Evolutionary conservation across 176 grass and related monocot genomes (phyloP).

Genomic region (Chrysopogon serrulatus): DNA sequence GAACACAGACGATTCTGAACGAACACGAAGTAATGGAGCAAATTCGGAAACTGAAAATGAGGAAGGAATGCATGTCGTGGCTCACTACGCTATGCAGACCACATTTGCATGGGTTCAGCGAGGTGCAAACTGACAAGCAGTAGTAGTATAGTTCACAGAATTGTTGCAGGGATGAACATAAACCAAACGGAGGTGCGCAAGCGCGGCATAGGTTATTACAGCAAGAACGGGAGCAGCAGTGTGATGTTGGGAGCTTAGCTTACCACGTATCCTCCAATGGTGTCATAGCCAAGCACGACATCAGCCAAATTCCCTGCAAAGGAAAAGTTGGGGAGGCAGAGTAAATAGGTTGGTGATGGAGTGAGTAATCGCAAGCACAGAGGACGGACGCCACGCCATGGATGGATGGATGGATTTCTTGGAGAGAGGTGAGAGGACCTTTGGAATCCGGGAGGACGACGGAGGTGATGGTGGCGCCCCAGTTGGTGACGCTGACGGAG

Average conservation of each 20-base stretch:
- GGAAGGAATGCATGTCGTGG: not conserved
- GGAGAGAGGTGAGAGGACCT: constrained; percentile 24
- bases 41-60: not conserved
- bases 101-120: not conserved
- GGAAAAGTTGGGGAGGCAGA: not conserved
- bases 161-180: not conserved
- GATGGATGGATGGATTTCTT: not conserved
- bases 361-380: not conserved
- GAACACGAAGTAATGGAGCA: not conserved
- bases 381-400: not conserved
- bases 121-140: not conserved
- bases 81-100: not conserved
- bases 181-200: not conserved
- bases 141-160: not conserved
- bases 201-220: not conserved
- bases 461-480: constrained; percentile 75
- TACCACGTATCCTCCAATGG: constrained; percentile 80
- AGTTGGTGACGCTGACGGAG: constrained; percentile 72
- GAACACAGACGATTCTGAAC: not conserved
- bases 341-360: not conserved
- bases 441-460: constrained; percentile 80
- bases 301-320: constrained; percentile 60
- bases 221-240: not conserved
- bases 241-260: constrained; percentile 19
- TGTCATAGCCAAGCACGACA: constrained; percentile 80